A percentile compares a stretch with the other conserved stretches of the same genome.
These are phyloP conservation scores for Combretum micranthum DNA, from an alignment of 345 rosid species.

Conservation along the genomic window DNA sequence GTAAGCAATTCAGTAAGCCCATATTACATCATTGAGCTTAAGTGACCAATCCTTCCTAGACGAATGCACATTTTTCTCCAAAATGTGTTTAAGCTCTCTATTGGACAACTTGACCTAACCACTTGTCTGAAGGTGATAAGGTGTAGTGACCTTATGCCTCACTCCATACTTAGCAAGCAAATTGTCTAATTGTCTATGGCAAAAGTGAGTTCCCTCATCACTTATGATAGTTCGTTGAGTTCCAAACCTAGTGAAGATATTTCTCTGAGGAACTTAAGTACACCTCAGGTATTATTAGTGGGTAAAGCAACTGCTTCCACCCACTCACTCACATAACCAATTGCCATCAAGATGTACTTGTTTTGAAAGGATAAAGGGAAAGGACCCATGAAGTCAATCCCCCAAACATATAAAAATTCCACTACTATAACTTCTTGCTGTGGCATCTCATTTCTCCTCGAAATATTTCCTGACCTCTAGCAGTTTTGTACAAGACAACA, in stretches of 20 bases:
- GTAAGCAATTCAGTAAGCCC: constrained; percentile 1
- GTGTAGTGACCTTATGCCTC: not conserved
- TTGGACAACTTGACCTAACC: not conserved
- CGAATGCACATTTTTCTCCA: not conserved
- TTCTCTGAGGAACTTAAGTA: not conserved
- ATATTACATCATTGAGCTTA: not conserved
- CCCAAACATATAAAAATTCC: too few species aligned
- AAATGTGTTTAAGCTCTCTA: not conserved
- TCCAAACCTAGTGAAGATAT: not conserved
- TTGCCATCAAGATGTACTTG: not conserved
- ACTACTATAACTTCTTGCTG: too few species aligned
- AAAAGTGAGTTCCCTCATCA: not conserved
- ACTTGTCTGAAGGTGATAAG: not conserved
- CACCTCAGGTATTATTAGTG: not conserved
- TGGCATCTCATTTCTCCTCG: too few species aligned
- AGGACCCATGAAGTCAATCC: too few species aligned
- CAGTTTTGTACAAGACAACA: too few species aligned
- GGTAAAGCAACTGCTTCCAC: not conserved
- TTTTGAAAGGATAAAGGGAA: not conserved
- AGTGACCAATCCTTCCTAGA: constrained; percentile 2
- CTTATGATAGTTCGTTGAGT: not conserved
- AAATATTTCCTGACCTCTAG: too few species aligned
- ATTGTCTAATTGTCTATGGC: not conserved
- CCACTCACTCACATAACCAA: constrained; percentile 6
- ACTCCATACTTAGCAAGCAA: not conserved